Percentiles rank a stretch among this genome's conserved stretches.
Evolutionary conservation across 345 rosid species (phyloP).

Genomic region (Limnanthes douglasii): DNA sequence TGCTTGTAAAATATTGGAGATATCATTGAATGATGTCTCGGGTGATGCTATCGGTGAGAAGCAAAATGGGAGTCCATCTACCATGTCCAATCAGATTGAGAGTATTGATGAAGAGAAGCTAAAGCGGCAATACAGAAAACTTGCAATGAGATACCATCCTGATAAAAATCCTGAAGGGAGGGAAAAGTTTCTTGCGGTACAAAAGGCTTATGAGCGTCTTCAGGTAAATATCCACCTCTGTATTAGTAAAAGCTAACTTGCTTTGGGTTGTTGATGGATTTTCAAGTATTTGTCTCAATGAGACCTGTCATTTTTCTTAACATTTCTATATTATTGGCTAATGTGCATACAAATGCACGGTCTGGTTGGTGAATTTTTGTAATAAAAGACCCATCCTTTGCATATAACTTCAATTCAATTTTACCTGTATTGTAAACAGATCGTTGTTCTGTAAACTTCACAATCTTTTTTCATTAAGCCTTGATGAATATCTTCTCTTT

Average conservation of each 20-base stretch:
- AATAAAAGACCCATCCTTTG: neutral
- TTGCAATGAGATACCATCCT: conserved; percentile 99
- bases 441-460: too few species aligned
- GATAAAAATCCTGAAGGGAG: conserved; percentile 99
- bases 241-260: conserved; percentile 5
- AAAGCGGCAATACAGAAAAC: conserved; percentile 98
- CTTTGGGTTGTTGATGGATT: neutral
- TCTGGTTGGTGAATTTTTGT: neutral
- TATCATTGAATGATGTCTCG: conserved; percentile 65
- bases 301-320: neutral
- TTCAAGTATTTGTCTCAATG: neutral
- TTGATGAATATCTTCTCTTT: too few species aligned
- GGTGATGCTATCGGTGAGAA: conserved; percentile 25
- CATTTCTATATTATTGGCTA: neutral
- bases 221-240: conserved; percentile 39
- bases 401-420: neutral
- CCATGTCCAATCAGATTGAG: conserved; percentile 80
- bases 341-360: neutral
- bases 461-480: too few species aligned
- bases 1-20: conserved; percentile 90
- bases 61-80: conserved; percentile 32
- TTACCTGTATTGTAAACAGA: too few species aligned
- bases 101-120: conserved; percentile 98
- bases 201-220: conserved; percentile 94
- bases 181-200: conserved; percentile 95